Evolutionary conservation across 306 rosid genomes (phyloP).

Genomic region (Malus domestica): DNA sequence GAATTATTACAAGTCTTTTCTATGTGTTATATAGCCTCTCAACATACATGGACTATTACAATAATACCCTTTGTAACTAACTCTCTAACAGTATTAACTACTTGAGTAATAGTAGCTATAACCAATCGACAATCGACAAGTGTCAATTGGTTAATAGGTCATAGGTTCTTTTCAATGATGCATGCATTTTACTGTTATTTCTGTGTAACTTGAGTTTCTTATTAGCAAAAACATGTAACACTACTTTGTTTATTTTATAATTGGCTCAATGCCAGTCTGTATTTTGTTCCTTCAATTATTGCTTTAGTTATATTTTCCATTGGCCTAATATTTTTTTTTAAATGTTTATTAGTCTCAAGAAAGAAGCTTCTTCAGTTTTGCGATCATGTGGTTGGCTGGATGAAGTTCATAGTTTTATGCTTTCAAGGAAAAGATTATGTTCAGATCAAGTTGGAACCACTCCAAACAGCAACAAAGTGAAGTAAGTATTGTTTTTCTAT

Average conservation of each 20-base stretch:
- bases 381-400: conserved; percentile 77
- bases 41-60: too few relatives aligned
- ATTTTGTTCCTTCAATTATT: not conserved
- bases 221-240: not conserved
- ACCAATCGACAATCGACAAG: too few relatives aligned
- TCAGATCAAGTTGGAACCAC: conserved; percentile 37
- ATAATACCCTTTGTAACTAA: too few relatives aligned
- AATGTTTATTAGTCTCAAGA: conserved; percentile 45
- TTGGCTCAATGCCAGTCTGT: not conserved
- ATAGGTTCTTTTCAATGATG: not conserved
- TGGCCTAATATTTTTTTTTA: not conserved
- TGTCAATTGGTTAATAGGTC: not conserved
- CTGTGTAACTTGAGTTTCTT: not conserved
- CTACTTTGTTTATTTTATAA: not conserved
- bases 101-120: too few relatives aligned
- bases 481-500: conserved; percentile 33
- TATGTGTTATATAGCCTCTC: too few relatives aligned
- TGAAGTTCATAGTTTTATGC: conserved; percentile 51
- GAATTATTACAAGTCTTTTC: too few relatives aligned
- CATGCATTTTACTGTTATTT: not conserved
- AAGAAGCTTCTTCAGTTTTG: conserved; percentile 59
- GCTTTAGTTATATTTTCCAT: not conserved
- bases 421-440: conserved; percentile 49
- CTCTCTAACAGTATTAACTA: too few relatives aligned
- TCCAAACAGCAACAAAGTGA: conserved; percentile 35